A percentile compares a stretch with the other conserved stretches of the same genome.
Evolutionary conservation across 73 alveolate species (phyloP).

Genomic region (Urostyla sp.): DNA sequence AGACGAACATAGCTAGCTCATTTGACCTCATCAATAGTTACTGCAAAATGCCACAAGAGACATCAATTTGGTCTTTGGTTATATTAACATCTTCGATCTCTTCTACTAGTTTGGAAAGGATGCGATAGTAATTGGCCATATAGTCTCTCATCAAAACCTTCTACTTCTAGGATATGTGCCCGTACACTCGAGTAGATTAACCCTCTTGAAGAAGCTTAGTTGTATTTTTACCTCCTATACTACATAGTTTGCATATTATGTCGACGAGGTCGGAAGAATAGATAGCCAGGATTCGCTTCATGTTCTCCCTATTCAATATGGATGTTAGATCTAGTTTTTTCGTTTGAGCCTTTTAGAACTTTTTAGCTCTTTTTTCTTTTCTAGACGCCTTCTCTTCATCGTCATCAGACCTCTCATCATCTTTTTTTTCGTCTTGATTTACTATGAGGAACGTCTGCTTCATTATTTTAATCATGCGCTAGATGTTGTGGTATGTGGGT

Average conservation of each 20-base stretch:
- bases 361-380: too few species aligned
- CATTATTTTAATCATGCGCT: conserved; percentile 26
- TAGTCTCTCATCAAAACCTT: too few species aligned
- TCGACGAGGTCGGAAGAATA: conserved; percentile 13
- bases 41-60: too few species aligned
- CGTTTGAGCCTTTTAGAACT: background rate
- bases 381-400: background rate
- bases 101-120: too few species aligned
- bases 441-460: conserved; percentile 28
- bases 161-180: too few species aligned
- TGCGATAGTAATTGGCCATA: too few species aligned
- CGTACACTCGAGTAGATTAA: too few species aligned
- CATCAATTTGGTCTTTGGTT: too few species aligned
- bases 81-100: too few species aligned
- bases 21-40: too few species aligned
- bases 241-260: conserved; percentile 25
- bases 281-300: conserved; percentile 32
- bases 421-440: background rate
- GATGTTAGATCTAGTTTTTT: background rate
- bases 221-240: background rate
- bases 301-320: conserved; percentile 2
- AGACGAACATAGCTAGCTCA: too few species aligned
- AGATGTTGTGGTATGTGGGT: conserved; percentile 13
- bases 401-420: conserved; percentile 29
- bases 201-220: too few species aligned